phyloP scores from a whole-genome alignment of 495 filamentous ascomycete genomes.

The Aspergillus saccharolyticus region DNA sequence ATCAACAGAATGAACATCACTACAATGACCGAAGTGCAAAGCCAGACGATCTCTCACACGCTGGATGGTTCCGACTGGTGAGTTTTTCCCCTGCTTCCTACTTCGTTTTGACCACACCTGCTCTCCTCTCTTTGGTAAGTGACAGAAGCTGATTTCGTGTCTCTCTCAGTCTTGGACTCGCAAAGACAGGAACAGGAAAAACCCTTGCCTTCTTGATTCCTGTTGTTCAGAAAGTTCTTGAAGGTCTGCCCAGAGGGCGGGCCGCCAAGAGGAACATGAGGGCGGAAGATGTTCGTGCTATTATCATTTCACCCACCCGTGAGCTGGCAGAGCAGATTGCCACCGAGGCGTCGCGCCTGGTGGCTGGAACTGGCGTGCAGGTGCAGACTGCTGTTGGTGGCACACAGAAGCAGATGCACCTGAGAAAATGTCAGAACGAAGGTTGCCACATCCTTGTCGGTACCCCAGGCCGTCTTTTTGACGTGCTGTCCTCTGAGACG shows the following conservation, averaged over 20 bases:
- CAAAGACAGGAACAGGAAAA: constrained; percentile 84
- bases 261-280: background rate
- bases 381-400: constrained; percentile 90
- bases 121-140: too few relatives aligned
- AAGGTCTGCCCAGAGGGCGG: constrained; percentile 38
- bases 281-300: constrained; percentile 70
- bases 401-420: constrained; percentile 60
- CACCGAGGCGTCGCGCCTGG: constrained; percentile 71
- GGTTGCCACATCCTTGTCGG: constrained; percentile 90
- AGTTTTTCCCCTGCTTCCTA: constrained; percentile 8
- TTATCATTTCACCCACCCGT: constrained; percentile 90
- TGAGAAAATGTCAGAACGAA: constrained; percentile 57
- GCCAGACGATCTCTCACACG: constrained; percentile 70
- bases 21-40: constrained; percentile 92
- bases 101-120: background rate
- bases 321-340: constrained; percentile 96
- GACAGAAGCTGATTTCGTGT: constrained; percentile 18
- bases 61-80: constrained; percentile 81
- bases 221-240: constrained; percentile 65
- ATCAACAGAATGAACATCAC: constrained; percentile 74
- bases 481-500: constrained; percentile 68
- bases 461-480: constrained; percentile 83
- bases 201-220: constrained; percentile 80
- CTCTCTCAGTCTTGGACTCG: constrained; percentile 70
- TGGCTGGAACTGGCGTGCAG: constrained; percentile 57